Percentiles rank a stretch among this genome's conserved stretches.
These are phyloP conservation scores for Pythium angustatum DNA, from an alignment of 352 stramenopile genomes.

Conservation along the genomic window DNA sequence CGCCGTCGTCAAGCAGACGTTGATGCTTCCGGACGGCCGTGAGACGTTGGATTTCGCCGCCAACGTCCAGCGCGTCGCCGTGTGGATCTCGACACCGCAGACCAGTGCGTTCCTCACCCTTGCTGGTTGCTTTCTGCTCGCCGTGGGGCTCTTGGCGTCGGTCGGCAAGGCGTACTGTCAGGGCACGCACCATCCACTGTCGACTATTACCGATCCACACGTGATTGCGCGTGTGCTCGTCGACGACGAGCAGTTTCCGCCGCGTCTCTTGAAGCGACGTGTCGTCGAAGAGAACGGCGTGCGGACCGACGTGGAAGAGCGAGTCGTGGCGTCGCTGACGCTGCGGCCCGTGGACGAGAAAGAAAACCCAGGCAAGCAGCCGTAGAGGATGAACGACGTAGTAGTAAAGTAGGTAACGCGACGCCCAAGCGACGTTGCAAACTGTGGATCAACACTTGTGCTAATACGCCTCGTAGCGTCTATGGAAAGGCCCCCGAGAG, in stretches of 20 bases:
- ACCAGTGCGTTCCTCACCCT: background rate
- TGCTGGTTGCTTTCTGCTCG: background rate
- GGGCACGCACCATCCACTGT: background rate
- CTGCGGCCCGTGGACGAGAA: too few species aligned
- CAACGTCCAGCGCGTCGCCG: background rate
- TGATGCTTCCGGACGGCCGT: background rate
- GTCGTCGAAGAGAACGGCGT: too few species aligned
- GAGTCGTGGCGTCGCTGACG: too few species aligned
- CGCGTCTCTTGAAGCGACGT: background rate
- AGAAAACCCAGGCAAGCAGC: too few species aligned
- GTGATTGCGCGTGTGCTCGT: conserved; percentile 7
- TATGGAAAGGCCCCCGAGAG: too few species aligned
- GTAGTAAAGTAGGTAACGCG: too few species aligned
- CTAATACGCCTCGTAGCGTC: too few species aligned
- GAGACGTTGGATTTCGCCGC: background rate
- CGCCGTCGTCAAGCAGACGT: conserved; percentile 9
- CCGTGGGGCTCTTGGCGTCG: background rate
- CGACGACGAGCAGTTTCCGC: conserved; percentile 7
- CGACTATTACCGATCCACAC: background rate
- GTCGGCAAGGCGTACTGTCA: too few species aligned
- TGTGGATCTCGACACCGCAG: background rate
- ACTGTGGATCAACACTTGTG: too few species aligned
- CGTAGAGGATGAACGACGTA: too few species aligned
- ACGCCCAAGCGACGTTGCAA: too few species aligned
- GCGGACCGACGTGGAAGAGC: too few species aligned